A percentile compares a stretch with the other conserved stretches of the same genome.
Conservation (phyloP, 2,329 filamentous ascomycete genomes). For the Akanthomyces uredinophilus region DNA sequence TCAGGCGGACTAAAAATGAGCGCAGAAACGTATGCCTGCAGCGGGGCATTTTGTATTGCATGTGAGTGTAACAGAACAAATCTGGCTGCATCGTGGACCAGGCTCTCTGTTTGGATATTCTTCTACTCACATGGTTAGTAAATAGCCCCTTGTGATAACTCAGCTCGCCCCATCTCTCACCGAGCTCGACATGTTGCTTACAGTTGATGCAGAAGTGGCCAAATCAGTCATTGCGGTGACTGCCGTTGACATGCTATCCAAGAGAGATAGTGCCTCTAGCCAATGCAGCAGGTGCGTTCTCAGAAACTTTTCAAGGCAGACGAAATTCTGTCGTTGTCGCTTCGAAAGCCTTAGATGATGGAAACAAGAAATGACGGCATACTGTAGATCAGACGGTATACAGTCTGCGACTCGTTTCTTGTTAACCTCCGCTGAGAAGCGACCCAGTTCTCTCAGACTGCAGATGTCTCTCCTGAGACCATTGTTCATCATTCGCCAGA, state of each 20-base stretch:
- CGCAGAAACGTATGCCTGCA: slow-evolving; percentile 29
- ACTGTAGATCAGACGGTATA: not conserved
- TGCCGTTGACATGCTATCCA: not conserved
- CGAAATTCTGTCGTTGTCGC: not conserved
- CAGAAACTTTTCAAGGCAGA: not conserved
- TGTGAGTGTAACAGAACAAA: slow-evolving; percentile 23
- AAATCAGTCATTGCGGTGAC: not conserved
- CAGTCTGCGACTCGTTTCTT: not conserved
- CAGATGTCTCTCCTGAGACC: not conserved
- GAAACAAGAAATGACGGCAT: not conserved
- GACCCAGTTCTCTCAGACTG: not conserved
- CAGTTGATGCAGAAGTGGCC: not conserved
- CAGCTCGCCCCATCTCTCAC: not conserved
- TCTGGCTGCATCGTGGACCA: slow-evolving; percentile 25
- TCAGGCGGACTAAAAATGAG: slow-evolving; percentile 26
- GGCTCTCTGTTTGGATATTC: not conserved
- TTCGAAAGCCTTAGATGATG: not conserved
- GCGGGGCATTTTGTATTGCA: slow-evolving; percentile 23
- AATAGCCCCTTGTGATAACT: not conserved
- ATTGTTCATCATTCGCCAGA: not conserved
- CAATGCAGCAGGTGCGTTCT: not conserved
- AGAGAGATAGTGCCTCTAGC: not conserved
- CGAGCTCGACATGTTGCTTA: not conserved
- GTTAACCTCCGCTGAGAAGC: not conserved
- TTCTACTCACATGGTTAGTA: not conserved